phyloP scores from a whole-genome alignment of 495 filamentous ascomycete genomes.

The Podospora appendiculata region DNA sequence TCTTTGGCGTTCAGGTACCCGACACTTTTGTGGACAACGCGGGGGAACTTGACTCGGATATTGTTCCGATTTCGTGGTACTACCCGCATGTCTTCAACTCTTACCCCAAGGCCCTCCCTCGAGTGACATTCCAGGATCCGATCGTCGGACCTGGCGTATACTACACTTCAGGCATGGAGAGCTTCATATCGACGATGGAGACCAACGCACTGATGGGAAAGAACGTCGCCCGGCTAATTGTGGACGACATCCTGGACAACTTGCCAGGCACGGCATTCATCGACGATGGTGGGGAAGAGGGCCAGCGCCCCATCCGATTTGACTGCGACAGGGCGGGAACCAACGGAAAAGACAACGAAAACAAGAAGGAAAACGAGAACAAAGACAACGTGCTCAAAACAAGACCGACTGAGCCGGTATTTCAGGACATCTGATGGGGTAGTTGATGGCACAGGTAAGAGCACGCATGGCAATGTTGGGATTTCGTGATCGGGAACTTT shows the following conservation, averaged over 20 bases:
- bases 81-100: slow-evolving; percentile 64
- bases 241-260: slow-evolving; percentile 40
- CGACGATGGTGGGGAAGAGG: too few relatives aligned
- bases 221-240: slow-evolving; percentile 79
- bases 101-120: slow-evolving; percentile 76
- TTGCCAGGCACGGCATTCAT: neutral
- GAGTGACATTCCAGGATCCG: slow-evolving; percentile 81
- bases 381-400: slow-evolving; percentile 2
- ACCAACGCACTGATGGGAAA: slow-evolving; percentile 92
- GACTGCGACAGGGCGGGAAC: slow-evolving; percentile 5
- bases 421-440: neutral
- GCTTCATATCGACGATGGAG: slow-evolving; percentile 97
- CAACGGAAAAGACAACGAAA: neutral
- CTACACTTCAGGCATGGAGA: slow-evolving; percentile 92
- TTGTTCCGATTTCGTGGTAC: slow-evolving; percentile 66
- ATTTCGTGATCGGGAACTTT: neutral
- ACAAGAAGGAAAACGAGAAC: too few relatives aligned
- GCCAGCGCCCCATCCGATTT: neutral
- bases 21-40: slow-evolving; percentile 19
- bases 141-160: slow-evolving; percentile 61
- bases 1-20: slow-evolving; percentile 39
- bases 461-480: neutral
- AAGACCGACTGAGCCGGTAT: neutral
- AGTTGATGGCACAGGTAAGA: neutral
- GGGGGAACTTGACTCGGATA: slow-evolving; percentile 1